Base-by-base conservation (phyloP, 148 eudicot species). In the Gaultheria prostrata region DNA sequence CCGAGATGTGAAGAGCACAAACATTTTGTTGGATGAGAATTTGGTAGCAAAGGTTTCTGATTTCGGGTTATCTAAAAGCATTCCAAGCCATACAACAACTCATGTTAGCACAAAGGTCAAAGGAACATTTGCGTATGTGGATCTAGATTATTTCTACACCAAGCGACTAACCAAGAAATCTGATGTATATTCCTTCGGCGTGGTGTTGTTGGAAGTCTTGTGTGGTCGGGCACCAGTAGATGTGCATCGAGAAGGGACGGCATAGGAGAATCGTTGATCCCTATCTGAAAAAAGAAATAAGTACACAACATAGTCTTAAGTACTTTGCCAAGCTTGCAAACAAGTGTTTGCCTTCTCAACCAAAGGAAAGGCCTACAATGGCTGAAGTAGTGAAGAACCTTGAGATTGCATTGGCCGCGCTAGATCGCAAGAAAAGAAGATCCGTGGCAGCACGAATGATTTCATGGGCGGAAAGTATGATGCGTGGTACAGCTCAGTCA, bases 191-290 rank as follows among this genome's bases (percentile, higher is more conserved):
- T 30, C 78, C 0, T 75, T 75, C 45, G 78, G 53, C 0, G 78
- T 74, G 49, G 78, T 74, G 24, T n/a, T 86, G 79, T 80, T 86
- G 26, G 88, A 83, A 75, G 85, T 43, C 33, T 39, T 70, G 20
- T 70, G 83, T 81, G 77, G 83, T 39, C 50, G 83, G 48, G 26
- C 61, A 15, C 61, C 61, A 6, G 24, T 81, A 43, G 63, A 81
- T 81, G 61, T 28, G 59, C 61, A 81, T 81, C 46, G 20, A 18
- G 18, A 24, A 28, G 14, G 48, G 53, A 30, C 32, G 18, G 11
- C 39, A 48, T 81, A 77, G 70, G 12, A 48, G 6, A 59, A 81
- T 81, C 26, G 70, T 81, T 70, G 83, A 81, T 13, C 65, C 61
- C 1, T 28, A 4, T 20, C 0, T 81, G 18, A 32, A 8, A 7